Evolutionary conservation across 495 filamentous ascomycete species (phyloP).

Genomic region (Tuber melanosporum): DNA sequence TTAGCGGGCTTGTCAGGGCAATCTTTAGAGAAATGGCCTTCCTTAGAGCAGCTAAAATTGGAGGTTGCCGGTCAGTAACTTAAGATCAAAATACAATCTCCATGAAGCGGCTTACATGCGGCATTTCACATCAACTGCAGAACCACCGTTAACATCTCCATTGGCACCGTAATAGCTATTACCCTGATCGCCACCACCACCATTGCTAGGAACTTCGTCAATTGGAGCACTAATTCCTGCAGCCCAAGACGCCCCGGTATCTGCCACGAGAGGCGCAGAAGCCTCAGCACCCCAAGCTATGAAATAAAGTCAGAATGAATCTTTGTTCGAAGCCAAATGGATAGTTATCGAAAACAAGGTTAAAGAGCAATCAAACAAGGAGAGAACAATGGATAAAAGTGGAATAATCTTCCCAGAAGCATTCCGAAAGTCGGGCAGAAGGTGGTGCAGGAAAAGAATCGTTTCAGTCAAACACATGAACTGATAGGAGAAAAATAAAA

Average conservation of each 20-base stretch:
- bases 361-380: not conserved
- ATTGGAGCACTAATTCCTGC: not conserved
- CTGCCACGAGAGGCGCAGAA: conserved; percentile 5
- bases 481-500: too few species aligned
- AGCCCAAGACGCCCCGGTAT: not conserved
- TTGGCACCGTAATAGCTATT: conserved; percentile 6
- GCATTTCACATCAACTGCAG: conserved; percentile 22
- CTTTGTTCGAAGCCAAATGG: not conserved
- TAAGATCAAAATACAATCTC: conserved; percentile 2
- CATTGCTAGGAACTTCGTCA: conserved; percentile 7
- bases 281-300: conserved; percentile 41
- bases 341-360: conserved; percentile 4
- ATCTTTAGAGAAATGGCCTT: conserved; percentile 50
- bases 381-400: not conserved
- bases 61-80: conserved; percentile 7
- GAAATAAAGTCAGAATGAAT: not conserved
- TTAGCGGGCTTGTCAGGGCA: conserved; percentile 62
- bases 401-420: not conserved
- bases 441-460: not conserved
- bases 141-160: conserved; percentile 1
- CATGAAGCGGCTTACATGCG: conserved; percentile 46
- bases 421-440: not conserved
- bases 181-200: conserved; percentile 2
- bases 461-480: not conserved
- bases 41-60: conserved; percentile 29